phyloP scores from a whole-genome alignment of 2,329 filamentous ascomycete genomes.

The Aspergillus fischeri region DNA sequence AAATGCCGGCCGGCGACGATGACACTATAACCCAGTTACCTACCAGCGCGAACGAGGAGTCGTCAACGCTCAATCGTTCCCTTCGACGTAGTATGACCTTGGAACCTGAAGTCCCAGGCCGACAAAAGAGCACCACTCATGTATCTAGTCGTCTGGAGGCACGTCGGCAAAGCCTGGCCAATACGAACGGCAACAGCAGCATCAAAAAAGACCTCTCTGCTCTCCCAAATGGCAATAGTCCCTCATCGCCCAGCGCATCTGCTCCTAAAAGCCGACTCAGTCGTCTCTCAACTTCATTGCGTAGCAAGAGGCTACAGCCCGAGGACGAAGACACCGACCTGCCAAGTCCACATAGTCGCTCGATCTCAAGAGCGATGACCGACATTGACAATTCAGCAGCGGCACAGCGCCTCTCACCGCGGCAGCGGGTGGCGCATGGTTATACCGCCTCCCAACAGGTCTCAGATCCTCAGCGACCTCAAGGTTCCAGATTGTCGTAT shows the following conservation, averaged over 20 bases:
- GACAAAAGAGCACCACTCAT: slow-evolving; percentile 25
- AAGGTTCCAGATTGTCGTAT: slow-evolving; percentile 17
- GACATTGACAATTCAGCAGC: slow-evolving; percentile 33
- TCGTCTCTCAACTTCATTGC: slow-evolving; percentile 38
- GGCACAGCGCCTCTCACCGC: slow-evolving; percentile 25
- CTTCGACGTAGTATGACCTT: slow-evolving; percentile 37
- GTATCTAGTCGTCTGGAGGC: slow-evolving; percentile 34
- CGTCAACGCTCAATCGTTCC: slow-evolving; percentile 23
- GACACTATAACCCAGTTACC: slow-evolving; percentile 14
- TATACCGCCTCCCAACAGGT: slow-evolving; percentile 23
- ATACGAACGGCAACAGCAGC: slow-evolving; percentile 12
- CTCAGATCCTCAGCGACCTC: slow-evolving; percentile 22
- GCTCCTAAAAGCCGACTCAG: slow-evolving; percentile 36
- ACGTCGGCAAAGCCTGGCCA: slow-evolving; percentile 37
- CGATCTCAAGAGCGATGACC: slow-evolving; percentile 42
- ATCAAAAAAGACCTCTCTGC: slow-evolving; percentile 1
- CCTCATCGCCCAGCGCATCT: slow-evolving; percentile 12
- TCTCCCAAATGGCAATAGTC: slow-evolving; percentile 5
- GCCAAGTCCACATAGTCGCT: slow-evolving; percentile 29
- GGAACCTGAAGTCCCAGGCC: slow-evolving; percentile 32
- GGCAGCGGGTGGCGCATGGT: slow-evolving; percentile 31
- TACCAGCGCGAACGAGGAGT: slow-evolving; percentile 24
- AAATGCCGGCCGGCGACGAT: slow-evolving; percentile 28
- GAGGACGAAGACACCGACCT: slow-evolving; percentile 35
- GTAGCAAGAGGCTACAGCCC: slow-evolving; percentile 32